phyloP scores from a whole-genome alignment of 2,329 filamentous ascomycete species.

The Helicocarpus griseus region DNA sequence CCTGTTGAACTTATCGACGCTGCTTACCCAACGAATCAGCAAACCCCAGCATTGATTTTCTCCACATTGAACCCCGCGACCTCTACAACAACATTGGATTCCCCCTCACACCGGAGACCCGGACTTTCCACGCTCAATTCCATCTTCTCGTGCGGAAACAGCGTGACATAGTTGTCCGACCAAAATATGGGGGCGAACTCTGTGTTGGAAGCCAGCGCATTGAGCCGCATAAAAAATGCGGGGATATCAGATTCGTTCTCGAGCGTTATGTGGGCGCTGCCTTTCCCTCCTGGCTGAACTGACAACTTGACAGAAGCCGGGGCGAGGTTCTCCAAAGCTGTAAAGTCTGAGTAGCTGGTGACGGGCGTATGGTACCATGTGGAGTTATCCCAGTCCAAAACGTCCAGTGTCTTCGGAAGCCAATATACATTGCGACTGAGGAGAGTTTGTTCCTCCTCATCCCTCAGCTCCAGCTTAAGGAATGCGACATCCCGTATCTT shows the following conservation, averaged over 20 bases:
- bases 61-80: slow-evolving; percentile 6
- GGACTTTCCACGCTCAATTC: slow-evolving; percentile 26
- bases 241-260: slow-evolving; percentile 45
- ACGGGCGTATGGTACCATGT: slow-evolving; percentile 53
- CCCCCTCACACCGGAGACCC: background rate
- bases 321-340: slow-evolving; percentile 33
- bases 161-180: slow-evolving; percentile 55
- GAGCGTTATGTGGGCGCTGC: slow-evolving; percentile 30
- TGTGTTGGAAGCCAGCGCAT: slow-evolving; percentile 33
- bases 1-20: too few relatives aligned
- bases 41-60: background rate
- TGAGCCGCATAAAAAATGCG: slow-evolving; percentile 49
- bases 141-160: slow-evolving; percentile 48
- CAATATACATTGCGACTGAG: slow-evolving; percentile 54
- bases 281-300: background rate
- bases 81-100: background rate
- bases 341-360: slow-evolving; percentile 41
- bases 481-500: slow-evolving; percentile 39
- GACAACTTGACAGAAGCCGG: slow-evolving; percentile 29
- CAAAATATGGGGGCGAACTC: slow-evolving; percentile 47
- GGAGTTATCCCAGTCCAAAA: slow-evolving; percentile 46
- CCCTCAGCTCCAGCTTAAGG: slow-evolving; percentile 40
- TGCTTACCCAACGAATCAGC: background rate
- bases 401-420: slow-evolving; percentile 40
- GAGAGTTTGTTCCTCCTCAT: slow-evolving; percentile 17